Percentiles rank a stretch among this genome's conserved stretches.
These are phyloP conservation scores for Globisporangium polare DNA, from an alignment of 352 stramenopile species.

Conservation along the genomic window DNA sequence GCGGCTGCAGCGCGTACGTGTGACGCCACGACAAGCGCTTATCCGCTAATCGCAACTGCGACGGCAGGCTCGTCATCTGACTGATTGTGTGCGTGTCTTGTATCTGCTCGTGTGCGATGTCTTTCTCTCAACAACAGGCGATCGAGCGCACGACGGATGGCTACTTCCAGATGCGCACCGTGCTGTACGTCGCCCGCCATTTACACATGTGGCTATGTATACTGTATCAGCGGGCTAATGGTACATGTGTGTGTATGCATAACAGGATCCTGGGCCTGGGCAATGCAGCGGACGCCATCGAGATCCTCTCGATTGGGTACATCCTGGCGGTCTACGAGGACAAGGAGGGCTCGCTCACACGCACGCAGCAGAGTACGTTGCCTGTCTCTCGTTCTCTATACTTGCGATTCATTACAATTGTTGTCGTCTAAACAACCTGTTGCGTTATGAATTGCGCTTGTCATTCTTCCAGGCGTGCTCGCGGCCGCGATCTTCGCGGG, in stretches of 20 bases:
- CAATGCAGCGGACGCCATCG: slow-evolving; percentile 88
- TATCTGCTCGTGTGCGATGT: neutral
- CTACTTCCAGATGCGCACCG: slow-evolving; percentile 64
- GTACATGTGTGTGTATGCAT: neutral
- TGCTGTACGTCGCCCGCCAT: slow-evolving; percentile 35
- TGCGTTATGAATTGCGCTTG: neutral
- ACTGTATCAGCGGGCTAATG: neutral
- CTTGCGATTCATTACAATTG: neutral
- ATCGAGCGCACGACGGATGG: slow-evolving; percentile 54
- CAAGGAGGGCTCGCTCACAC: slow-evolving; percentile 53
- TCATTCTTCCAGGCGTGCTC: slow-evolving; percentile 46
- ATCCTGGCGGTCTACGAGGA: slow-evolving; percentile 85
- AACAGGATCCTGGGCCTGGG: slow-evolving; percentile 70
- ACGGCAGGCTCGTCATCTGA: neutral
- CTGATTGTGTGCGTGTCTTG: neutral
- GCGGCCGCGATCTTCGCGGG: slow-evolving; percentile 87
- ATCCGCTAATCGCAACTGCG: neutral
- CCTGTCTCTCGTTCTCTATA: neutral
- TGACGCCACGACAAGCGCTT: neutral
- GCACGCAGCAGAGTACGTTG: slow-evolving; percentile 43
- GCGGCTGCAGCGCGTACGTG: slow-evolving; percentile 17
- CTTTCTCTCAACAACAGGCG: slow-evolving; percentile 20
- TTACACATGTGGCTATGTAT: neutral
- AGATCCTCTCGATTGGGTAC: slow-evolving; percentile 90
- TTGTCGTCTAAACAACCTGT: neutral